These are phyloP conservation scores for Rhodamnia argentea DNA, from an alignment of 345 rosid genomes.

Conservation along the genomic window DNA sequence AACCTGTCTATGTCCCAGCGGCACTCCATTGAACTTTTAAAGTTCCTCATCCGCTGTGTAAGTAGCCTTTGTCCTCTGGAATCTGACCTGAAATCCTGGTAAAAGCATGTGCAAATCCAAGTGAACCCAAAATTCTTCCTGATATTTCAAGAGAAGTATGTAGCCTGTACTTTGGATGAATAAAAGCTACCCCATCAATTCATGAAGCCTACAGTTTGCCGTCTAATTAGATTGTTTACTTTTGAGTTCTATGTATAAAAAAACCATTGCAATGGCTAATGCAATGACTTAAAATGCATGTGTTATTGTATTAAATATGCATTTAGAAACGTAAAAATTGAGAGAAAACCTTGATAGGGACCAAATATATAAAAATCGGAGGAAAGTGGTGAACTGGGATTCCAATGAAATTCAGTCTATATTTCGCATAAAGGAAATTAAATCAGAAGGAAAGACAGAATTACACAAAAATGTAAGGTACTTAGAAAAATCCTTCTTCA, in stretches of 20 bases:
- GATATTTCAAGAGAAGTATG: not conserved
- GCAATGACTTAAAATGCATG: not conserved
- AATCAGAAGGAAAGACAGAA: not conserved
- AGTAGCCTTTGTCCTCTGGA: constrained; percentile 57
- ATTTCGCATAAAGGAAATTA: not conserved
- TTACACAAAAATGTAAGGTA: not conserved
- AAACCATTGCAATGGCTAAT: not conserved
- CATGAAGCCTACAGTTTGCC: not conserved
- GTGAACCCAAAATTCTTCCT: not conserved
- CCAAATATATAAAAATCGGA: not conserved
- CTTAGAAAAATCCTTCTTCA: not conserved
- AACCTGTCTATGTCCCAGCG: constrained; percentile 56
- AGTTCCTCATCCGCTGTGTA: constrained; percentile 58
- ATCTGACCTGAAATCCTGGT: constrained; percentile 79
- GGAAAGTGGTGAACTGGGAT: not conserved
- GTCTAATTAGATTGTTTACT: not conserved
- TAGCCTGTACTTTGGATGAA: not conserved
- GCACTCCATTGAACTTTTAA: constrained; percentile 37
- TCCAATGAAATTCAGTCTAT: not conserved
- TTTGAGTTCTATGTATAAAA: not conserved
- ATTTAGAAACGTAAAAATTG: not conserved
- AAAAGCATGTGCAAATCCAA: constrained; percentile 2
- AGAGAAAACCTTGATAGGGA: not conserved
- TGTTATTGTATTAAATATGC: not conserved
- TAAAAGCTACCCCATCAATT: not conserved